Percentiles rank a stretch among this genome's conserved stretches.
Conservation (phyloP, 345 rosid species). For the Pistacia vera region DNA sequence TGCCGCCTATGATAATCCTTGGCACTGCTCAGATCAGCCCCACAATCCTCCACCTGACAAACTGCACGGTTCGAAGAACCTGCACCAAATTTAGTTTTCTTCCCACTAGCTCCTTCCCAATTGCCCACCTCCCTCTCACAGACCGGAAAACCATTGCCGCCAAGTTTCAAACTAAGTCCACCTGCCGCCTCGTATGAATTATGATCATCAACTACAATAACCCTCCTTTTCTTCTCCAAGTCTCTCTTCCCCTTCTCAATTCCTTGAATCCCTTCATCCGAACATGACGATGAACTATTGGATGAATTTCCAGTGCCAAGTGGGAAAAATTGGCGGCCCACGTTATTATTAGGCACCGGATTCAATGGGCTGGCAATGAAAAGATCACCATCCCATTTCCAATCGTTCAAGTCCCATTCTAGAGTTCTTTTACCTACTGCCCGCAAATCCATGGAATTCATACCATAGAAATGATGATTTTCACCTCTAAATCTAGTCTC, state of each 20-base stretch:
- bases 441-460: conserved; percentile 45
- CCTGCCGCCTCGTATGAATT: conserved; percentile 43
- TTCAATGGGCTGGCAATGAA: conserved; percentile 75
- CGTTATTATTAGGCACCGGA: conserved; percentile 40
- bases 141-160: conserved; percentile 55
- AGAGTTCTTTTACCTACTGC: conserved; percentile 64
- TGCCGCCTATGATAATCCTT: conserved; percentile 98
- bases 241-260: conserved; percentile 53
- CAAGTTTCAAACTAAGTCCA: conserved; percentile 72
- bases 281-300: conserved; percentile 77
- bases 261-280: conserved; percentile 72
- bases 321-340: conserved; percentile 64
- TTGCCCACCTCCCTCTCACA: conserved; percentile 47
- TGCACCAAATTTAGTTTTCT: conserved; percentile 71
- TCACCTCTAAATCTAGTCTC: conserved; percentile 77
- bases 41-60: conserved; percentile 97
- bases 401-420: conserved; percentile 94
- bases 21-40: conserved; percentile 85
- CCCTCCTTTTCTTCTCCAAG: conserved; percentile 80
- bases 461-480: conserved; percentile 55
- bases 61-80: conserved; percentile 61
- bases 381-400: conserved; percentile 99
- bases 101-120: conserved; percentile 64
- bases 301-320: conserved; percentile 63
- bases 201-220: conserved; percentile 59